Base-by-base conservation (phyloP, 2,329 filamentous ascomycete genomes). In the Colletotrichum eleusines region DNA sequence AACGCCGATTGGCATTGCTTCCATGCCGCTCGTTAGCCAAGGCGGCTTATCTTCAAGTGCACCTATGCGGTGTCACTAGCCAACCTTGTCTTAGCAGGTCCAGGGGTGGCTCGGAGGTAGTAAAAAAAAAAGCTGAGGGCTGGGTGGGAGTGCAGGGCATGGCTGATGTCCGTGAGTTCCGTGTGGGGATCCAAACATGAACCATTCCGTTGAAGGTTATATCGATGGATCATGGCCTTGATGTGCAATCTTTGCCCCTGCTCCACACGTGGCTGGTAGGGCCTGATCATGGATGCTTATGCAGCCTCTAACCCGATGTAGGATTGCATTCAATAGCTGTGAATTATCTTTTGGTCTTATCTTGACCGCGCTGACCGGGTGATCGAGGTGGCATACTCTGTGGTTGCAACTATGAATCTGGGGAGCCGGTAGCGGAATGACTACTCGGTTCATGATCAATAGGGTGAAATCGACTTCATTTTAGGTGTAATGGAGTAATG, bases 41-140 rank as follows among this genome's bases (percentile, higher is more conserved):
- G 14, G 11, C 8, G 42, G 28, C 38, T 66, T 69, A 69, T 69
- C 67, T 60, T 20, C 16, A 40, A 42, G 63, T n/a, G 31, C 40
- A 46, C 20, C 42, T 14, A 40, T 23, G 12, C 54, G 55, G 40
- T 18, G 44, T 42, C 42, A 20, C 26, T 11, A 7, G 16, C 33
- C 16, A 18, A 38, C 20, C 46, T 44, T 33, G 26, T 42, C 33
- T 28, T 20, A 3, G 7, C 28, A 33, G 50, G 31, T 44, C 20
- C 46, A 53, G 26, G 33, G 40, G 44, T 18, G 31, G 16, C 35
- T 50, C 33, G 4, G 50, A 3, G 33, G 18, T 51, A 31, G 31
- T 33, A 23, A 28, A 38, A 20, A 18, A 57, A 5, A 8, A 20
- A 23, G 50, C 23, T 59, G 50, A 63, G 59, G 42, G 40, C 33